phyloP scores from a whole-genome alignment of 2,329 filamentous ascomycete genomes.

The Botrytis elliptica region DNA sequence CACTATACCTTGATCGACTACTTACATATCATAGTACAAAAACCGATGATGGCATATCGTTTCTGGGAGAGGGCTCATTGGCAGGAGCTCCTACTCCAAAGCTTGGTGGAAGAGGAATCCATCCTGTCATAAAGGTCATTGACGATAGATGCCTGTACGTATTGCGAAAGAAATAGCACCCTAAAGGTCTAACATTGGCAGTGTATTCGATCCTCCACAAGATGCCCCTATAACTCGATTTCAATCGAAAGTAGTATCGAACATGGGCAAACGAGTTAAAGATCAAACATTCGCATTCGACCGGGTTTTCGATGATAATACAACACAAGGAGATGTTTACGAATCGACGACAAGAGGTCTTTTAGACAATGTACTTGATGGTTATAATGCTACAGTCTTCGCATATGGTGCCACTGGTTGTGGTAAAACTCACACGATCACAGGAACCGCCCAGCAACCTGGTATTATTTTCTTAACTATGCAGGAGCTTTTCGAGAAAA shows the following conservation, averaged over 20 bases:
- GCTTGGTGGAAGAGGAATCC: constrained; percentile 79
- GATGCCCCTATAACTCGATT: constrained; percentile 90
- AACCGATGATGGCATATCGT: constrained; percentile 80
- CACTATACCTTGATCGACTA: background rate
- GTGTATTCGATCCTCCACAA: constrained; percentile 95
- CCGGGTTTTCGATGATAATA: constrained; percentile 93
- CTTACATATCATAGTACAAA: constrained; percentile 42
- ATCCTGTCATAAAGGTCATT: constrained; percentile 91
- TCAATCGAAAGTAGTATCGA: constrained; percentile 73
- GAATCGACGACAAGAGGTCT: constrained; percentile 85
- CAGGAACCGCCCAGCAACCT: constrained; percentile 84
- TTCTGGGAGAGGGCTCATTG: constrained; percentile 94
- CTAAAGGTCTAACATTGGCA: constrained; percentile 42
- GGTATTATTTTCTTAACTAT: constrained; percentile 99
- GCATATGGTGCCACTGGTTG: constrained; percentile 97
- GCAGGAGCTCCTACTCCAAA: constrained; percentile 84
- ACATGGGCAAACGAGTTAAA: constrained; percentile 85
- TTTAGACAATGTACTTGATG: constrained; percentile 93
- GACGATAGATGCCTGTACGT: constrained; percentile 88
- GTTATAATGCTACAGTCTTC: constrained; percentile 98
- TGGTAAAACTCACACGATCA: constrained; percentile 98
- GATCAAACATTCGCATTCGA: constrained; percentile 98
- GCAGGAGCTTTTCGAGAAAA: constrained; percentile 97
- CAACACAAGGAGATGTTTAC: constrained; percentile 89
- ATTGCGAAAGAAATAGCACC: background rate